A percentile compares a stretch with the other conserved stretches of the same genome.
These are phyloP conservation scores for Torulaspora delbrueckii DNA, from an alignment of 805 yeast genomes.

Conservation along the genomic window DNA sequence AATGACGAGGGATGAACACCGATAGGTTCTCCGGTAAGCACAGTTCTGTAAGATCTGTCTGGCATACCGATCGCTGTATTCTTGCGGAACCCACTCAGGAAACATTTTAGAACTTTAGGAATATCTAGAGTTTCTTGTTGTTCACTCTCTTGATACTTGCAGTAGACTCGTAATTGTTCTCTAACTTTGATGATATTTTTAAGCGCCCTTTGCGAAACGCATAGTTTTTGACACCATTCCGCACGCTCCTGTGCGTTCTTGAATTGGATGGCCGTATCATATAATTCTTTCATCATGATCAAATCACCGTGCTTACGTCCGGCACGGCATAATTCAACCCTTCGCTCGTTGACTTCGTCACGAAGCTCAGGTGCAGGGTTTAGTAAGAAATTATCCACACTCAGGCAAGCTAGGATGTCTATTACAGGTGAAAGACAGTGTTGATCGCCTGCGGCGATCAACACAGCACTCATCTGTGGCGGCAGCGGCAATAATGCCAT, in stretches of 20 bases:
- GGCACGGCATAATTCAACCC: constrained; percentile 62
- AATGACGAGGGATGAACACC: constrained; percentile 88
- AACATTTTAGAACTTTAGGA: constrained; percentile 63
- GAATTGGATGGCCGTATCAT: constrained; percentile 46
- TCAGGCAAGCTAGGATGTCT: constrained; percentile 87
- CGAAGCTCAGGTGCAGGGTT: constrained; percentile 76
- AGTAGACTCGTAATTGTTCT: constrained; percentile 50
- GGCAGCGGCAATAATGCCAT: constrained; percentile 88
- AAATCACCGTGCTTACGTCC: constrained; percentile 82
- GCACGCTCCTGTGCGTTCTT: constrained; percentile 52
- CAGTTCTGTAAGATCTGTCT: constrained; percentile 85
- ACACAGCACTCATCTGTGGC: constrained; percentile 87
- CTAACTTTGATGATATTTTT: constrained; percentile 71
- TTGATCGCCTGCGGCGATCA: constrained; percentile 59
- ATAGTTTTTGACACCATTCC: constrained; percentile 79
- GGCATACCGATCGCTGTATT: constrained; percentile 95
- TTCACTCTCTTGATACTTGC: constrained; percentile 4
- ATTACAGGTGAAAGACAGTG: constrained; percentile 61
- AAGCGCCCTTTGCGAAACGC: constrained; percentile 73
- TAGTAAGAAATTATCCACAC: constrained; percentile 81
- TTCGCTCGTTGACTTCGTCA: constrained; percentile 75
- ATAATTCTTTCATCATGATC: constrained; percentile 72
- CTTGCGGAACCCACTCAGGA: constrained; percentile 74
- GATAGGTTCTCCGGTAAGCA: constrained; percentile 75
- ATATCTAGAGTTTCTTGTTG: constrained; percentile 13